Percentiles rank a stretch among this genome's conserved stretches.
Evolutionary conservation across 2,329 filamentous ascomycete genomes (phyloP).

Genomic region (Thermochaetoides dissita): DNA sequence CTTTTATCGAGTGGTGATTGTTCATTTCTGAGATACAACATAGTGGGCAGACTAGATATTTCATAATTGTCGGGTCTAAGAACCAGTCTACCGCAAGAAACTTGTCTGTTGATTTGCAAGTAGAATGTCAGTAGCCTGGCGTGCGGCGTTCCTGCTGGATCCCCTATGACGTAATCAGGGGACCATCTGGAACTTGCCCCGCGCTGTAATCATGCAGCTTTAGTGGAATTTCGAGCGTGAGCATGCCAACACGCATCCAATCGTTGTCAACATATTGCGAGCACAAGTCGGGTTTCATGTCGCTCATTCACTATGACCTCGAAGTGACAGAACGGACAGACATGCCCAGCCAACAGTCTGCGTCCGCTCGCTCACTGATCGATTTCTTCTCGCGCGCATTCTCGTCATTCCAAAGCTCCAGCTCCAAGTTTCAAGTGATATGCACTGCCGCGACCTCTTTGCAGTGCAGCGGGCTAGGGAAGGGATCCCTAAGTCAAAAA

Average conservation of each 20-base stretch:
- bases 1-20: too few relatives aligned
- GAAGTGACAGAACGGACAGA: neutral
- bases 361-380: conserved; percentile 18
- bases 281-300: too few relatives aligned
- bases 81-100: too few relatives aligned
- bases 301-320: too few relatives aligned
- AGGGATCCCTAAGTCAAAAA: too few relatives aligned
- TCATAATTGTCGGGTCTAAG: too few relatives aligned
- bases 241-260: too few relatives aligned
- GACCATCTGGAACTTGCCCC: neutral
- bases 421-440: conserved; percentile 30
- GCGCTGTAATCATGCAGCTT: neutral
- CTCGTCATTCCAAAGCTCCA: conserved; percentile 28
- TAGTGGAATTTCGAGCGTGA: too few relatives aligned
- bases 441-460: conserved; percentile 23
- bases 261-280: neutral
- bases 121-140: neutral
- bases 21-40: too few relatives aligned
- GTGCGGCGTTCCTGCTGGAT: neutral
- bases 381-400: conserved; percentile 32
- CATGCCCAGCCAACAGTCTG: conserved; percentile 7
- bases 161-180: conserved; percentile 1
- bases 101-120: too few relatives aligned
- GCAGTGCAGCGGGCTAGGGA: neutral
- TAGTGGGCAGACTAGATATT: too few relatives aligned